Evolutionary conservation across 169 alveolate genomes (phyloP).

Genomic region (Plasmodium vivax): DNA sequence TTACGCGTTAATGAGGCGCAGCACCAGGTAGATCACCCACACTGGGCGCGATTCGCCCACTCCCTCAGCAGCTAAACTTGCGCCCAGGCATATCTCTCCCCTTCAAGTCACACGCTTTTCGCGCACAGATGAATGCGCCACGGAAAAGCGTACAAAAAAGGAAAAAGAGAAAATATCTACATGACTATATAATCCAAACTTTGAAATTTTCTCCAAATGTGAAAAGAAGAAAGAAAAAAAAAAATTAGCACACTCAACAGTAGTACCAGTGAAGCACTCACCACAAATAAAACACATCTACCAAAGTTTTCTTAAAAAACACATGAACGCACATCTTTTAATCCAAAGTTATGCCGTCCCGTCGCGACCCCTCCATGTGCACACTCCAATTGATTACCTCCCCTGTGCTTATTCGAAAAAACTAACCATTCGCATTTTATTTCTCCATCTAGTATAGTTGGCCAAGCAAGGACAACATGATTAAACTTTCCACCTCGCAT

Average conservation of each 20-base stretch:
- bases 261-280: background rate
- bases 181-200: background rate
- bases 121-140: background rate
- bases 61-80: background rate
- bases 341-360: background rate
- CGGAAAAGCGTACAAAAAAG: background rate
- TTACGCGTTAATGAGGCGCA: background rate
- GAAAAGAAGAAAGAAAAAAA: background rate
- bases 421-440: background rate
- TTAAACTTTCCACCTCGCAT: background rate
- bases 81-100: background rate
- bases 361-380: background rate
- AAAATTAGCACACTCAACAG: background rate
- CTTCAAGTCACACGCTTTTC: background rate
- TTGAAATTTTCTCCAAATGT: background rate
- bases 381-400: background rate
- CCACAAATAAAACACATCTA: background rate
- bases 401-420: background rate
- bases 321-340: background rate
- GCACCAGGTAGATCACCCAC: background rate
- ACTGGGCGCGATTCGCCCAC: background rate
- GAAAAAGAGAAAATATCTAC: background rate
- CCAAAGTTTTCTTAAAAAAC: background rate
- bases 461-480: background rate
- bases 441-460: background rate